Evolutionary conservation across 805 yeast species (phyloP).

Genomic region (Wickerhamomyces xylosicus): DNA sequence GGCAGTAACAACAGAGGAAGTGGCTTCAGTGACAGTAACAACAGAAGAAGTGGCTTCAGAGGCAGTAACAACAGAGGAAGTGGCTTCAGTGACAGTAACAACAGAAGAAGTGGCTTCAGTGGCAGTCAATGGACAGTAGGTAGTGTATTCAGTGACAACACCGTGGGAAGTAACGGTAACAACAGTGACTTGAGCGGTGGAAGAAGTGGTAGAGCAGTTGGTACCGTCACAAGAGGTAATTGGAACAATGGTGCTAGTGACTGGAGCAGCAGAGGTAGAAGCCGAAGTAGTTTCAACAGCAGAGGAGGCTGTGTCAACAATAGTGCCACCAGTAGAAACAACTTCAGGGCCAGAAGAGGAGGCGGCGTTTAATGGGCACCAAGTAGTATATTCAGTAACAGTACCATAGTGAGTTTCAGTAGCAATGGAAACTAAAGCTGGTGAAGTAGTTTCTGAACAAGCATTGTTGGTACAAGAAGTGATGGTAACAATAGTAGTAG

Average conservation of each 20-base stretch:
- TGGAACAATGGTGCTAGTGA: conserved; percentile 10
- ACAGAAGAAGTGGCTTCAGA: conserved; percentile 3
- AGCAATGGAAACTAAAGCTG: conserved; percentile 16
- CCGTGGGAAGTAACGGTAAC: conserved; percentile 19
- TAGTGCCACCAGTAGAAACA: not conserved
- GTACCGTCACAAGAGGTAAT: conserved; percentile 13
- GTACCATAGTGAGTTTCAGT: conserved; percentile 24
- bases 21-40: conserved; percentile 3
- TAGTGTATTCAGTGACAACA: conserved; percentile 20
- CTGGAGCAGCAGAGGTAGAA: not conserved
- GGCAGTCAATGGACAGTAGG: conserved; percentile 26
- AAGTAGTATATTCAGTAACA: conserved; percentile 17
- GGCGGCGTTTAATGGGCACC: conserved; percentile 11
- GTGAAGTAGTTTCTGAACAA: conserved; percentile 5
- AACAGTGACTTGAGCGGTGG: conserved; percentile 17
- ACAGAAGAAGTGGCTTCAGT: conserved; percentile 2
- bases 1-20: too few species aligned
- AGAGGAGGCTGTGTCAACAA: not conserved
- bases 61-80: too few species aligned
- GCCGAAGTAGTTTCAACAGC: not conserved
- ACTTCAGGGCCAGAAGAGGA: not conserved
- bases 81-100: not conserved
- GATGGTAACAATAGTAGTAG: conserved; percentile 9
- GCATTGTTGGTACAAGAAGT: conserved; percentile 10
- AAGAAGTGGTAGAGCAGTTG: conserved; percentile 15